phyloP scores from a whole-genome alignment of 306 rosid species.

The Quercus wislizeni region DNA sequence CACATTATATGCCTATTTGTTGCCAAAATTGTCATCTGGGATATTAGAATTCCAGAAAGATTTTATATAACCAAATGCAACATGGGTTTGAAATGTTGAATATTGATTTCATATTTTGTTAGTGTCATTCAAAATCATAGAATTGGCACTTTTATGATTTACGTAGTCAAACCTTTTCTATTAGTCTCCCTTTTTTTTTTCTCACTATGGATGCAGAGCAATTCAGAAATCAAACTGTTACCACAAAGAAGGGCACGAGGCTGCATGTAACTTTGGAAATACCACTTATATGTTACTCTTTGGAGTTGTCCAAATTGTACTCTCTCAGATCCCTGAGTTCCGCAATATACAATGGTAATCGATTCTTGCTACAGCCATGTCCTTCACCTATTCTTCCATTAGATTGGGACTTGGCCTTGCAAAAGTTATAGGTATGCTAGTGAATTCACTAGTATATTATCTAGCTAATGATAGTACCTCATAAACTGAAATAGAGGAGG shows the following conservation, averaged over 20 bases:
- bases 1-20: too few species aligned
- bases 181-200: background rate
- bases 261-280: conserved; percentile 31
- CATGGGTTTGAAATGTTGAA: too few species aligned
- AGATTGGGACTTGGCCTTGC: conserved; percentile 54
- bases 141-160: too few species aligned
- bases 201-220: conserved; percentile 39
- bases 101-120: too few species aligned
- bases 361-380: conserved; percentile 69
- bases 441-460: background rate
- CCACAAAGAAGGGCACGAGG: conserved; percentile 29
- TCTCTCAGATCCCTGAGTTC: conserved; percentile 79
- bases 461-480: too few species aligned
- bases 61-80: too few species aligned
- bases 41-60: too few species aligned
- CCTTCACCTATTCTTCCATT: conserved; percentile 65
- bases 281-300: conserved; percentile 51
- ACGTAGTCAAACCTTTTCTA: too few species aligned
- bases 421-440: conserved; percentile 34
- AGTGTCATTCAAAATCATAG: too few species aligned
- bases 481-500: too few species aligned
- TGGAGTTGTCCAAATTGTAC: conserved; percentile 53
- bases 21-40: too few species aligned
- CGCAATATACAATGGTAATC: conserved; percentile 72
- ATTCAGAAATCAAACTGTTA: conserved; percentile 41